phyloP scores from a whole-genome alignment of 805 yeast species.

The Wickerhamomyces queroliae region DNA sequence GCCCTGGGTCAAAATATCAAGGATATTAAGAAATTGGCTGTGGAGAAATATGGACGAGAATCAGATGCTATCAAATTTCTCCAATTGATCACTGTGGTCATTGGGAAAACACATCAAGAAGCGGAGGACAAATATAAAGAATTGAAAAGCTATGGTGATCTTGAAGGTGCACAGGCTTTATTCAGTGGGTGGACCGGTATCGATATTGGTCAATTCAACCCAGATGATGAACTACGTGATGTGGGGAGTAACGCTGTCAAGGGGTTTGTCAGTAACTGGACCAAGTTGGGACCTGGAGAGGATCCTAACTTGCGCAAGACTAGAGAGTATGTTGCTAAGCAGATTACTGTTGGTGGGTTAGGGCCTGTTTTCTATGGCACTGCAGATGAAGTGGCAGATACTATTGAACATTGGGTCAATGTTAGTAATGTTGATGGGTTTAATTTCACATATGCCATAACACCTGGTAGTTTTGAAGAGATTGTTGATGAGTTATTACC shows the following conservation, averaged over 20 bases:
- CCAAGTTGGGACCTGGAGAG: constrained; percentile 18
- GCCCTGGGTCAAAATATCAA: constrained; percentile 19
- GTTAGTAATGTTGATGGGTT: constrained; percentile 36
- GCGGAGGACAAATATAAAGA: constrained; percentile 27
- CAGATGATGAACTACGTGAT: constrained; percentile 26
- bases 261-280: constrained; percentile 24
- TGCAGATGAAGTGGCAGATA: constrained; percentile 32
- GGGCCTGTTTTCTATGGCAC: constrained; percentile 28
- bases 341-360: constrained; percentile 23
- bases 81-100: constrained; percentile 27
- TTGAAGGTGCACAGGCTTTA: constrained; percentile 33
- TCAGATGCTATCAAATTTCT: constrained; percentile 28
- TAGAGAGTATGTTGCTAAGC: constrained; percentile 20
- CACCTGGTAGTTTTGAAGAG: constrained; percentile 34
- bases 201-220: constrained; percentile 27
- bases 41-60: constrained; percentile 25
- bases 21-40: constrained; percentile 25
- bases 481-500: constrained; percentile 30
- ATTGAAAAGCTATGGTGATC: constrained; percentile 23
- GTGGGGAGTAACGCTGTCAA: constrained; percentile 23
- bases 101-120: constrained; percentile 31
- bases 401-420: constrained; percentile 34
- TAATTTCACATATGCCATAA: constrained; percentile 32
- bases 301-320: constrained; percentile 6
- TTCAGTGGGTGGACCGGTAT: constrained; percentile 38